Base-by-base conservation (phyloP, 805 yeast species). In the Vanderwaltozyma yarrowii region DNA sequence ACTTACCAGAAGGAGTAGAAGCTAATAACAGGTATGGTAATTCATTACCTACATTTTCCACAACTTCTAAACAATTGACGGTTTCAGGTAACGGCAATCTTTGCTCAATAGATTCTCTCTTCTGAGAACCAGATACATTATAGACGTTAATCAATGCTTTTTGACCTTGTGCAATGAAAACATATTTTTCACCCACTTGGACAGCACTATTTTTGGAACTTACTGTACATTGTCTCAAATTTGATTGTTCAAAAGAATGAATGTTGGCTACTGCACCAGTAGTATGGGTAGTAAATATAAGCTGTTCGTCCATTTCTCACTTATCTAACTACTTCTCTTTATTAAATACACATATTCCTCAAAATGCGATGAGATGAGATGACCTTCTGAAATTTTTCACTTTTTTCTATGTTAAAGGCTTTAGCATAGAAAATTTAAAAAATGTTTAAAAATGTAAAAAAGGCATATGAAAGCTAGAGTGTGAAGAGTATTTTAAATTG, bases 21-120 rank as follows among this genome's bases (percentile, higher is more conserved):
- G 37, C 92, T 70, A 42, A 89, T 87, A 92, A 58, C 29, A 83
- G 54, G 70, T 81, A 79, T 16, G 81, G 80, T 28, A 70, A 52
- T 13, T 45, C 47, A 13, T 42, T 38, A 7, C 45, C 46, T 2
- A 32, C 45, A 14, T 48, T 44, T 21, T 51, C 51, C 26, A 56
- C 58, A n/a, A 49, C 51, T 36, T 53, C 60, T 36, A 47, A 28
- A 52, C 85, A 74, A 12, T 72, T 61, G 30, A 88, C 60, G 37
- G 74, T 76, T 58, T 85, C 96, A 0, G 96, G 95, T 12, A 88
- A 66, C 0, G 95, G 92, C 30, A 88, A 68, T 50, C 80, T 69
- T 63, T 87, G 92, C 47, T 83, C 85, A 5, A 78, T 73, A 24
- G 84, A 66, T 49, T 69, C 68, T 47, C 64, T 52, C 42, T 57